Evolutionary conservation across 1,284 basidiomycete species (phyloP).

Genomic region (Cutaneotrichosporon daszewskae): DNA sequence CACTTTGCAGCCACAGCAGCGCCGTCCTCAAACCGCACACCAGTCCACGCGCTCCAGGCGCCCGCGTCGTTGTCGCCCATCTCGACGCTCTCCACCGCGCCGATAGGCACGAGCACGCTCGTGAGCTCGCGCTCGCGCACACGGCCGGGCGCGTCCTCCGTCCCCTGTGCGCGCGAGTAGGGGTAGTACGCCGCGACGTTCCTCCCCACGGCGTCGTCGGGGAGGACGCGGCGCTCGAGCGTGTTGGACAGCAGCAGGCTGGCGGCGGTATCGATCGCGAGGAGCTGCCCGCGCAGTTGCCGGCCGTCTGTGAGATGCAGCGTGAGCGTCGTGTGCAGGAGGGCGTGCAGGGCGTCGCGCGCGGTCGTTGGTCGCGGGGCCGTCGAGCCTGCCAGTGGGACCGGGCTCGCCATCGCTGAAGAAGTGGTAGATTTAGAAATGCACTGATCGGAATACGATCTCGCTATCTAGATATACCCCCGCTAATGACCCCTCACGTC

Average conservation of each 20-base stretch:
- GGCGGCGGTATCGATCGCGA: slow-evolving; percentile 6
- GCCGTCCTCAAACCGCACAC: slow-evolving; percentile 1
- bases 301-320: slow-evolving; percentile 13
- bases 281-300: slow-evolving; percentile 6
- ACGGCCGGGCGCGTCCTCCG: background rate
- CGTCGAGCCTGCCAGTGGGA: background rate
- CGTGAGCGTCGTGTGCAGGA: slow-evolving; percentile 11
- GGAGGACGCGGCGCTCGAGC: slow-evolving; percentile 8
- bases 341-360: slow-evolving; percentile 6
- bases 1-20: slow-evolving; percentile 4
- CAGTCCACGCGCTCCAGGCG: background rate
- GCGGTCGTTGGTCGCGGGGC: background rate
- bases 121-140: slow-evolving; percentile 9
- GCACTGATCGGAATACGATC: no score
- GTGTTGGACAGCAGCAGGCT: slow-evolving; percentile 10
- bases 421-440: no score
- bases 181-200: slow-evolving; percentile 15
- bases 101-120: slow-evolving; percentile 10
- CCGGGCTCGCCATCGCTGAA: background rate
- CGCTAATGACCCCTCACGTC: no score
- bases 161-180: background rate
- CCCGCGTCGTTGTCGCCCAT: slow-evolving; percentile 1
- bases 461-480: no score
- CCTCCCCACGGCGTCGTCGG: background rate
- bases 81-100: background rate